Evolutionary conservation across 2,329 filamentous ascomycete genomes (phyloP).

Genomic region (Kalaharituber pfeilii): DNA sequence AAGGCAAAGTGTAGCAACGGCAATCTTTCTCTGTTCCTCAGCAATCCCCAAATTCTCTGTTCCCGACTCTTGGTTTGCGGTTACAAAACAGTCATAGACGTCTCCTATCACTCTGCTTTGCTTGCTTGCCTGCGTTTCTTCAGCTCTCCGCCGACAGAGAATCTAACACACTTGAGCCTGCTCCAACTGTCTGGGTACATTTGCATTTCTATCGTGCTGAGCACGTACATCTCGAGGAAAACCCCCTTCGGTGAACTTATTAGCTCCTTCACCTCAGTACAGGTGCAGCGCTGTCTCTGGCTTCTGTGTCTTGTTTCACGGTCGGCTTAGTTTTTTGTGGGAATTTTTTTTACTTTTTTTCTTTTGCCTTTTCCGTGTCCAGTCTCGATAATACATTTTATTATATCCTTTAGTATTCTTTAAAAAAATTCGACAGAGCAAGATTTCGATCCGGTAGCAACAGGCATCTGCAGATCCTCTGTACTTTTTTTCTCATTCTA

Average conservation of each 20-base stretch:
- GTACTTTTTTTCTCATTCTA: constrained; percentile 18
- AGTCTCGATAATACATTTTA: not conserved
- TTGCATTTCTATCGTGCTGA: constrained; percentile 18
- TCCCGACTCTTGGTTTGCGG: too few relatives aligned
- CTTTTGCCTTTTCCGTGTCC: not conserved
- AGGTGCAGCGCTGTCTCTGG: too few relatives aligned
- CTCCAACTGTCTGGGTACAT: constrained; percentile 8
- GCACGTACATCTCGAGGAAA: constrained; percentile 11
- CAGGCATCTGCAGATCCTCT: constrained; percentile 4
- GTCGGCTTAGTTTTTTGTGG: too few relatives aligned
- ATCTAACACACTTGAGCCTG: constrained; percentile 5
- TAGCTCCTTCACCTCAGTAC: not conserved
- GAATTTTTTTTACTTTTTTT: not conserved
- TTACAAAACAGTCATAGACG: too few relatives aligned
- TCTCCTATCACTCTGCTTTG: constrained; percentile 20
- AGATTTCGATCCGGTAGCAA: not conserved
- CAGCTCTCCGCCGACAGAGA: not conserved
- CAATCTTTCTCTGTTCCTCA: not conserved
- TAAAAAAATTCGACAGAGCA: not conserved
- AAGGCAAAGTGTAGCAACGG: not conserved
- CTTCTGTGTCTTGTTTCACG: too few relatives aligned
- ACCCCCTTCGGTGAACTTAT: not conserved
- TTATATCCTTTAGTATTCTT: not conserved
- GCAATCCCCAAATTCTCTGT: too few relatives aligned
- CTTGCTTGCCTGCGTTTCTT: constrained; percentile 4